Evolutionary conservation across 2,329 filamentous ascomycete genomes (phyloP), one percentile per base, ranked within the genome.

Genomic region (Plenodomus biglobosus): DNA sequence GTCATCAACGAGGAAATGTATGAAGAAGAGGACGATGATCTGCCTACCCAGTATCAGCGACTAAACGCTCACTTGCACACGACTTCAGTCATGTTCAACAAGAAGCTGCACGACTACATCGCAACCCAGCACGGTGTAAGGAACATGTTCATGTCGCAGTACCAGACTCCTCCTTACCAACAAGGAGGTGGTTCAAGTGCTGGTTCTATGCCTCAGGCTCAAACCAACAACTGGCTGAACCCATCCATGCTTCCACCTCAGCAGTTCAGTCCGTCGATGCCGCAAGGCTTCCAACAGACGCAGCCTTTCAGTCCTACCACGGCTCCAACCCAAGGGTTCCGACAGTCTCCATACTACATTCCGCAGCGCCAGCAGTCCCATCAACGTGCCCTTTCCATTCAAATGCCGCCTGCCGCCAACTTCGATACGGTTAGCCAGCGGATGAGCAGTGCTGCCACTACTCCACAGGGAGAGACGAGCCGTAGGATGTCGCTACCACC

Each of bases 1-100:
- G 91, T 96, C 11, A 78, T 88, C 59, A 91, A 90, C 54, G 92
- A 96, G 69, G 90, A 95, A 69, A 95, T 96, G 90, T 96, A 96
- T 67, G 91, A 96, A 65, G 92, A 96, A 71, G 89, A 95, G 65
- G 91, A 95, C 44, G 89, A 95, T 59, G 88, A 92, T 47, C 68
- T 89, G 19, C 85, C 86, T 1, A 79, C 83, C 51, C 83, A 84
- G 44, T 88, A 85, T 64, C 79, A 84, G 48, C 76, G 83, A 13
- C 74, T 90, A 24, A 83, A 82, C 13, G 78, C 82, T 2, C 80
- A 85, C 59, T 74, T 88, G 49, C 79, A 84, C 56, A 85, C 81
- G 1, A 76, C 75, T 15, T 84, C 82, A 1, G 70, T 78, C 20
- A 80, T 84, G 51, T 80, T 87, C 67, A 86, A 86, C 64, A 76